phyloP scores from a whole-genome alignment of 169 alveolate genomes.

The Ichthyophthirius multifiliis region DNA sequence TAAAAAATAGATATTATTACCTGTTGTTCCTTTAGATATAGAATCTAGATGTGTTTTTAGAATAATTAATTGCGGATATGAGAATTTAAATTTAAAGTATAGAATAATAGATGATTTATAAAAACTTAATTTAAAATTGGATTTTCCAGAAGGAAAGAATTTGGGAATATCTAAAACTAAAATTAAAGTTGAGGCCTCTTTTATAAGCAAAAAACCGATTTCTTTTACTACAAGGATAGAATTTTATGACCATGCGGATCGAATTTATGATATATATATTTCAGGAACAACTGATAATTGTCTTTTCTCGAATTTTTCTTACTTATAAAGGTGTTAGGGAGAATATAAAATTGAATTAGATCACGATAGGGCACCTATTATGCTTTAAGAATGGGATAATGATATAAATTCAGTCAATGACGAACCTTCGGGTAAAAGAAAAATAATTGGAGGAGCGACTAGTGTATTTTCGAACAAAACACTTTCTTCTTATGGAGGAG shows the following conservation, averaged over 20 bases:
- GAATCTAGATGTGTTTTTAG: constrained; percentile 76
- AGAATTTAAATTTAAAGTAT: constrained; percentile 81
- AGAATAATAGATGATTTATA: constrained; percentile 76
- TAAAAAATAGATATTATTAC: constrained; percentile 45
- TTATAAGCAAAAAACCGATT: constrained; percentile 76
- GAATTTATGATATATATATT: constrained; percentile 78
- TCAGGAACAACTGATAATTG: constrained; percentile 92
- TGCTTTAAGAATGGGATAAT: constrained; percentile 61
- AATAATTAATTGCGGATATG: constrained; percentile 90
- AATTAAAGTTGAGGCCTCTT: constrained; percentile 79
- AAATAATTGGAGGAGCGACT: constrained; percentile 60
- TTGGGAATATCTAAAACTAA: constrained; percentile 79
- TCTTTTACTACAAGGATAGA: constrained; percentile 88
- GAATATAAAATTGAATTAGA: constrained; percentile 58
- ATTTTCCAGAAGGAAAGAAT: constrained; percentile 81
- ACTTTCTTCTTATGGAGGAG: neutral
- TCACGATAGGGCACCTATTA: constrained; percentile 59
- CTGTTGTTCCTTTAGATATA: constrained; percentile 85
- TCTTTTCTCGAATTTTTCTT: constrained; percentile 78
- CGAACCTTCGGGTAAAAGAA: constrained; percentile 26
- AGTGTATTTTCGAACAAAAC: constrained; percentile 59
- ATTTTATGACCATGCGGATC: constrained; percentile 86
- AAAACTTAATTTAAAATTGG: constrained; percentile 66
- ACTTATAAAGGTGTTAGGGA: constrained; percentile 72
- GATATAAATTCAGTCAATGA: constrained; percentile 20